Evolutionary conservation across 2,329 filamentous ascomycete genomes (phyloP), one percentile per base, ranked within the genome.

Genomic region (Pseudogymnoascus sp.): DNA sequence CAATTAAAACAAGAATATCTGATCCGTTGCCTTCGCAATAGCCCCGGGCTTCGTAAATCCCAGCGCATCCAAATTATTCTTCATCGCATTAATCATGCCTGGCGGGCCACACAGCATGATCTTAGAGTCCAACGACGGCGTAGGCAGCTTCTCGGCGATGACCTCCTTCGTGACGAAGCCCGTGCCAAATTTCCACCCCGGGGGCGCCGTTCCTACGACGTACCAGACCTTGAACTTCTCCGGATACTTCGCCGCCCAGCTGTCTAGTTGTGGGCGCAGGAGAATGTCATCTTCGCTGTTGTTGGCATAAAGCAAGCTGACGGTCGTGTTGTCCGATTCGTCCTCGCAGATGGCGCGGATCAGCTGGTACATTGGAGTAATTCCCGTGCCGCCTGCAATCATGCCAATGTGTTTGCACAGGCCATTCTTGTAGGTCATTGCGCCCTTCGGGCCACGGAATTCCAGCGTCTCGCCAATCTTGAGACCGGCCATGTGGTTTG

Each of bases 311-410:
- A 87, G 71, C 4, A 87, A 72, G 47, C 74, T 80, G 41, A 86
- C 70, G 64, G 81, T 71, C 0, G 85, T 87, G 0, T 74, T 75
- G 64, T 87, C 85, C 5, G 71, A 73, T n/a, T 79, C 74, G 60
- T 86, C 80, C 67, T 86, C 83, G 67, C 82, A 84, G 61, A 87
- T 84, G 44, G 83, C 82, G 3, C 83, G 79, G 67, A 87, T 85
- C 5, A 87, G 71, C 68, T 87, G 84, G 69, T 78, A 83, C 79
- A 84, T 82, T 2, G 82, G 81, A 0, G 82, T 81, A 62, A 81
- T 80, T 5, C 79, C 79, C 44, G 77, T 77, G 13, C 78, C 78
- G 36, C 81, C 81, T 1, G 79, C 81, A 1, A 84, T 68, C 81
- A 84, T 84, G 61, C 81, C 81, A 40, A 84, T 76, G 41, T 74